Evolutionary conservation across 2,329 filamentous ascomycete genomes (phyloP).

Genomic region (Cryphonectria japonica): DNA sequence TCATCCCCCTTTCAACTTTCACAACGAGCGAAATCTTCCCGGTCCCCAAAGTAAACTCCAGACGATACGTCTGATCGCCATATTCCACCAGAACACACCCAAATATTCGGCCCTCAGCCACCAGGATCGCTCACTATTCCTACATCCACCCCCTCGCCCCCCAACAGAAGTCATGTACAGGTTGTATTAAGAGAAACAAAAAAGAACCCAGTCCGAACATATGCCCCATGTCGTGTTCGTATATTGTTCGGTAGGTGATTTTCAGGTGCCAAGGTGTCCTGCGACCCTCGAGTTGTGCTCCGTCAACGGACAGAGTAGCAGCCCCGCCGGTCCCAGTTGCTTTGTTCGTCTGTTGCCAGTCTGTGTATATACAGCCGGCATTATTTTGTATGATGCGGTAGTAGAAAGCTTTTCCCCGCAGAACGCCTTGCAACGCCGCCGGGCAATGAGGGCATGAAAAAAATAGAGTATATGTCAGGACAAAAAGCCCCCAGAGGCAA

Average conservation of each 20-base stretch:
- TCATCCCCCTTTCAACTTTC: too few species aligned
- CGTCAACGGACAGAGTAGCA: background rate
- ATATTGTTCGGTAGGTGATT: background rate
- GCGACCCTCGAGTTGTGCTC: slow-evolving; percentile 1
- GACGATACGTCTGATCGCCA: background rate
- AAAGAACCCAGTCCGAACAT: background rate
- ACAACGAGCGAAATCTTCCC: too few species aligned
- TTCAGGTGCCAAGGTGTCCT: slow-evolving; percentile 1
- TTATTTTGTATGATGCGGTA: slow-evolving; percentile 4
- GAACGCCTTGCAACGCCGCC: slow-evolving; percentile 21
- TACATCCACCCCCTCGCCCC: background rate
- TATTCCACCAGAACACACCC: background rate
- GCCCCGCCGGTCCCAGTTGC: background rate
- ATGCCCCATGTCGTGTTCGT: slow-evolving; percentile 6
- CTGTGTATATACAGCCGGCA: slow-evolving; percentile 6
- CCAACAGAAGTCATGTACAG: background rate
- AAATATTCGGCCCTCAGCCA: background rate
- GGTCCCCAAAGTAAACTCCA: background rate
- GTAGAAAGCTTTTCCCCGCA: slow-evolving; percentile 10
- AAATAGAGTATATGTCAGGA: slow-evolving; percentile 12
- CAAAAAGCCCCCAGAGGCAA: slow-evolving; percentile 17
- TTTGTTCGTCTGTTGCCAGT: slow-evolving; percentile 2
- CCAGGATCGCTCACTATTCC: background rate
- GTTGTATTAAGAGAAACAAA: background rate
- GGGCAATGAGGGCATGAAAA: slow-evolving; percentile 10